These are phyloP conservation scores for Diaporthe citrichinensis DNA, from an alignment of 2,329 filamentous ascomycete species.

Conservation along the genomic window DNA sequence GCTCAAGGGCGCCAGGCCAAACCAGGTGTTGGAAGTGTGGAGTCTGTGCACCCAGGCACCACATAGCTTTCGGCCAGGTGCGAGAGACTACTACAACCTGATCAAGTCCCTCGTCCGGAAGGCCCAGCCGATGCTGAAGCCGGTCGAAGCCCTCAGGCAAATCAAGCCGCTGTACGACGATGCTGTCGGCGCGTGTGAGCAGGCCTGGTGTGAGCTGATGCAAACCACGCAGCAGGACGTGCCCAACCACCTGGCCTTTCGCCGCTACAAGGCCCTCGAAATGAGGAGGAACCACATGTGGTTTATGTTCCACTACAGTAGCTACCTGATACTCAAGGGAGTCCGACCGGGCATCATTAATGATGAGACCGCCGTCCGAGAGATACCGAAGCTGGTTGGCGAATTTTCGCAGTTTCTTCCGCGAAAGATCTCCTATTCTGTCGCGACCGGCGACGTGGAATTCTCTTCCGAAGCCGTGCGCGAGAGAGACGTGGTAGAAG, in stretches of 20 bases:
- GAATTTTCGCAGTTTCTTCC: conserved; percentile 64
- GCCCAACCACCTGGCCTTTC: conserved; percentile 36
- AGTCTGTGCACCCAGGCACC: conserved; percentile 70
- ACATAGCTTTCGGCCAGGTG: conserved; percentile 68
- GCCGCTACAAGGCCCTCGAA: conserved; percentile 47
- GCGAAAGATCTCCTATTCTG: conserved; percentile 52
- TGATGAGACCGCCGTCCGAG: conserved; percentile 42
- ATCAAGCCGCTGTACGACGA: conserved; percentile 48
- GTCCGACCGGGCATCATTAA: conserved; percentile 38
- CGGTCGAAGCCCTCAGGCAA: conserved; percentile 49
- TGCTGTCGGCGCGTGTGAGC: conserved; percentile 45
- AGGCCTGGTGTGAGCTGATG: conserved; percentile 41
- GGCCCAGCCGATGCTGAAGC: conserved; percentile 27
- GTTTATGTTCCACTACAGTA: conserved; percentile 50
- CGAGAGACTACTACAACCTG: conserved; percentile 67
- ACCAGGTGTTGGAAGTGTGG: conserved; percentile 69
- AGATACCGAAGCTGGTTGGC: conserved; percentile 59
- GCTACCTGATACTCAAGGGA: conserved; percentile 45
- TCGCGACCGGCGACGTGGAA: conserved; percentile 55
- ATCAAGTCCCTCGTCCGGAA: conserved; percentile 56
- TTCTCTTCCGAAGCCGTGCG: conserved; percentile 38
- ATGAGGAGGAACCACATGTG: conserved; percentile 50
- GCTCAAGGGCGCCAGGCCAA: conserved; percentile 53
- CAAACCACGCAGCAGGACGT: conserved; percentile 47
- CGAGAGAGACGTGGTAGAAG: conserved; percentile 14